These are phyloP conservation scores for Cytospora leucostoma DNA, from an alignment of 2,329 filamentous ascomycete genomes.

Conservation along the genomic window DNA sequence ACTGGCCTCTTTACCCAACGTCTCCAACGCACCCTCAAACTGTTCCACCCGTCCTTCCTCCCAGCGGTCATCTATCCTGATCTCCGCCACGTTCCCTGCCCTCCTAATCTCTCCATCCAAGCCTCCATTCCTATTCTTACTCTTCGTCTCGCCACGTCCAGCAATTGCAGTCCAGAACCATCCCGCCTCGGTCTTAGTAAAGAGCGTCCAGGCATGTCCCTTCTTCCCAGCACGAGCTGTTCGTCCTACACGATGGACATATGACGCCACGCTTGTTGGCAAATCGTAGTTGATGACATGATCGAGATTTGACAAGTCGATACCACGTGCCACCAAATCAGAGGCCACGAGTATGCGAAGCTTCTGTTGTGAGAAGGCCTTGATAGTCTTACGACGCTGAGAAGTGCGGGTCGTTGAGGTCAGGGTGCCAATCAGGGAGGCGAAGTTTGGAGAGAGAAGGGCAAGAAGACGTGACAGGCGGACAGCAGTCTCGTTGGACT, in stretches of 20 bases:
- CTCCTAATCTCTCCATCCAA: conserved; percentile 40
- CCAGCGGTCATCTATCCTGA: conserved; percentile 49
- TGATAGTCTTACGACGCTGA: conserved; percentile 66
- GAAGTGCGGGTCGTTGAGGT: conserved; percentile 78
- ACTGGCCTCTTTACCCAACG: conserved; percentile 63
- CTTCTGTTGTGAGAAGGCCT: conserved; percentile 63
- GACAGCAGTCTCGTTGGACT: conserved; percentile 85
- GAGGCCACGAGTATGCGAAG: conserved; percentile 82
- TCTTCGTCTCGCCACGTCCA: conserved; percentile 52
- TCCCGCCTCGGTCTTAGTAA: conserved; percentile 77
- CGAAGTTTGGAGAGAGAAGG: conserved; percentile 62
- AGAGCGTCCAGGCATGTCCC: conserved; percentile 84
- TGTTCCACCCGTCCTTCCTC: conserved; percentile 46
- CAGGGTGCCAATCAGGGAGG: conserved; percentile 64
- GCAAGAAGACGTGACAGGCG: conserved; percentile 79
- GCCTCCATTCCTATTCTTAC: conserved; percentile 44
- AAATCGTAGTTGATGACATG: conserved; percentile 96
- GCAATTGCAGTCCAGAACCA: conserved; percentile 93
- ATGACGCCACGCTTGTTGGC: conserved; percentile 76
- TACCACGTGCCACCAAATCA: conserved; percentile 87
- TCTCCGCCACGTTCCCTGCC: conserved; percentile 48
- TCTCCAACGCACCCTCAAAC: conserved; percentile 61
- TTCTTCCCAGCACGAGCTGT: conserved; percentile 78
- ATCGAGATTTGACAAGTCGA: conserved; percentile 76
- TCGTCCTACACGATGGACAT: conserved; percentile 89